A percentile compares a stretch with the other conserved stretches of the same genome.
Conservation (phyloP, 2,329 filamentous ascomycete species). For the Tolypocladium pustulatum region DNA sequence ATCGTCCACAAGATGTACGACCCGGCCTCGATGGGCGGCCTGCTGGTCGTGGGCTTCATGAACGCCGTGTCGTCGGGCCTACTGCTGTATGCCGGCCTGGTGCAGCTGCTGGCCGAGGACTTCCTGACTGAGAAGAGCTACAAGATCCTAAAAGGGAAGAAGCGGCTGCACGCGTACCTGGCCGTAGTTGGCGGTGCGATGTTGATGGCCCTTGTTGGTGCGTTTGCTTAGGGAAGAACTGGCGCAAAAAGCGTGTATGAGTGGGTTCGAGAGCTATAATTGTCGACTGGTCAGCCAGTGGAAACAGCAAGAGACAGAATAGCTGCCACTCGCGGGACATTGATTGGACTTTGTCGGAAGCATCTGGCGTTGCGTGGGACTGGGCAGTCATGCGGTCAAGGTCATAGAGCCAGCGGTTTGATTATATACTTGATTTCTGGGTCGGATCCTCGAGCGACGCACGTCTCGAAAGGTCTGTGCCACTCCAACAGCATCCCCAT, state of each 20-base stretch:
- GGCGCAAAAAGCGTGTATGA: neutral
- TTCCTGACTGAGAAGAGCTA: constrained; percentile 71
- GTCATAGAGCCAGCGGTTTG: neutral
- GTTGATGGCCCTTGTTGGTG: constrained; percentile 62
- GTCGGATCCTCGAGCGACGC: neutral
- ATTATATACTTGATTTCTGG: neutral
- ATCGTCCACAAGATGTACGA: constrained; percentile 71
- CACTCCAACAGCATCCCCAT: neutral
- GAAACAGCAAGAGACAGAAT: neutral
- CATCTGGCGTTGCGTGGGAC: neutral
- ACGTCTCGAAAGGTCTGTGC: neutral
- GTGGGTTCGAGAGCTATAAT: neutral
- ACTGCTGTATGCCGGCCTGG: constrained; percentile 70
- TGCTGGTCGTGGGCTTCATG: constrained; percentile 78
- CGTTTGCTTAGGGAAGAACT: constrained; percentile 47
- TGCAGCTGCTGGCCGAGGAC: constrained; percentile 77
- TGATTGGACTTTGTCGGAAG: neutral
- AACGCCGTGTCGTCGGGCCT: constrained; percentile 77
- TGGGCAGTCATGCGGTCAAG: neutral
- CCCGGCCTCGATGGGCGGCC: constrained; percentile 55
- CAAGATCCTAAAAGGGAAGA: constrained; percentile 50
- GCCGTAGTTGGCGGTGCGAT: constrained; percentile 53
- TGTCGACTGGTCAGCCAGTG: neutral
- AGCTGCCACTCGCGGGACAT: neutral
- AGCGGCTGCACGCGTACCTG: constrained; percentile 50